These are phyloP conservation scores for Rubus idaeus DNA, from an alignment of 306 rosid species.

Conservation along the genomic window DNA sequence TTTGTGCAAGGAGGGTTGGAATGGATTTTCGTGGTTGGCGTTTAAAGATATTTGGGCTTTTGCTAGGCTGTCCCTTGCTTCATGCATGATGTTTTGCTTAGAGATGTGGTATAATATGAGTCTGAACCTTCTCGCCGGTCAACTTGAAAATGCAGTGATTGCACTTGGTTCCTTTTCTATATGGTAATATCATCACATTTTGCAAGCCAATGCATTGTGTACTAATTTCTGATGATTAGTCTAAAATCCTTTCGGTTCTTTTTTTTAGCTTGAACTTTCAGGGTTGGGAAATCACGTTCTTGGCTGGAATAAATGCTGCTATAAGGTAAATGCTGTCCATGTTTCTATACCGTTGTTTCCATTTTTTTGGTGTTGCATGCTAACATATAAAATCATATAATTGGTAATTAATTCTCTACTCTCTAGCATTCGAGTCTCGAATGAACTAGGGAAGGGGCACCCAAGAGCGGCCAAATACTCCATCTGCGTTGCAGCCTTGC, in stretches of 20 bases:
- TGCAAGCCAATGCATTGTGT: neutral
- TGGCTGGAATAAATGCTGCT: slow-evolving; percentile 16
- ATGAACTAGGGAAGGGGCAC: slow-evolving; percentile 44
- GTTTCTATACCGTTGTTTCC: neutral
- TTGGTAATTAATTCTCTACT: neutral
- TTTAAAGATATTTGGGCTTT: slow-evolving; percentile 57
- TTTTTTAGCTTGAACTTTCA: slow-evolving; percentile 23
- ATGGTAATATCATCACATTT: slow-evolving; percentile 32
- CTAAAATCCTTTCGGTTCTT: neutral
- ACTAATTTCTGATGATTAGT: neutral
- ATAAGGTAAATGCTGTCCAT: slow-evolving; percentile 11
- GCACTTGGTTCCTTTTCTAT: slow-evolving; percentile 45
- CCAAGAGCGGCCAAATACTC: slow-evolving; percentile 50
- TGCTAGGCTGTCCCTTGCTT: slow-evolving; percentile 57
- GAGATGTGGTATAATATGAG: slow-evolving; percentile 37
- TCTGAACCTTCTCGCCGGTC: slow-evolving; percentile 32
- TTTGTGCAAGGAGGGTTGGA: slow-evolving; percentile 67
- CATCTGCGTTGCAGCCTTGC: slow-evolving; percentile 28
- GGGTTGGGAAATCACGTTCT: slow-evolving; percentile 16
- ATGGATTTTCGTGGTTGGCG: slow-evolving; percentile 55
- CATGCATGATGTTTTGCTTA: slow-evolving; percentile 66
- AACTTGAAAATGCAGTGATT: slow-evolving; percentile 40
- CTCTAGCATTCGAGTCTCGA: slow-evolving; percentile 45
- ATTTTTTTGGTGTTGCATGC: neutral
- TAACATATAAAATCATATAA: neutral